Base-by-base conservation (phyloP, 2,329 filamentous ascomycete genomes). In the Monilinia fructigena region DNA sequence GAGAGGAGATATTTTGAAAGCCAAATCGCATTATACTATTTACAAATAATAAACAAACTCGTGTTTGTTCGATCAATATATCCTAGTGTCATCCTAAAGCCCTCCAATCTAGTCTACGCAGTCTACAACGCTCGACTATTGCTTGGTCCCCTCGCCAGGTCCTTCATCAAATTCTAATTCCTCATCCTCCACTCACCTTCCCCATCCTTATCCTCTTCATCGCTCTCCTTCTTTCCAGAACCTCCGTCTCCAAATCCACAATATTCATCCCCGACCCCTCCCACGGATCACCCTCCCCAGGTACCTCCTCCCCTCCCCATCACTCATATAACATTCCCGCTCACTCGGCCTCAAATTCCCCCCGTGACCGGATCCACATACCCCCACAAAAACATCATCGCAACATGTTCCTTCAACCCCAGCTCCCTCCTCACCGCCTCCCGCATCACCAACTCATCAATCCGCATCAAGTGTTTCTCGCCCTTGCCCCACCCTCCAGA, bases 351-450 rank as follows among this genome's bases (percentile, higher is more conserved):
- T 79, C 6, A 85, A 72, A 73, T 86, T 82, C 69, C 74, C 59
- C 84, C 81, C 1, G 80, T 85, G 5, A 74, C 59, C 62, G 80
- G 81, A 75, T 89, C 81, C 38, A 88, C 78, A 73, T 83, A 83
- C 0, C 90, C 89, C 80, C 85, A 91, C 20, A 85, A 68, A 70
- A 87, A 80, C 81, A 90, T 87, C 66, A 82, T 78, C 18, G 82
- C 71, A 56, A 87, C 79, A 71, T 84, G 80, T 16, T 79, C 68
- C 65, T 87, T 80, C n/a, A 91, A 74, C 28, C 80, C 69, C 45
- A 90, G 74, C 0, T 80, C 75, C 20, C 89, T 78, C 20, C 81
- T 77, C 0, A 82, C 75, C 0, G 82, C 78, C 73, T 92, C 89
- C 16, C 79, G 73, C 53, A 85, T 77, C 28, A 91, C 76, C 42